phyloP scores from a whole-genome alignment of 225 moss, liverwort and hornwort genomes.

The Pseudisothecium myosuroides region DNA sequence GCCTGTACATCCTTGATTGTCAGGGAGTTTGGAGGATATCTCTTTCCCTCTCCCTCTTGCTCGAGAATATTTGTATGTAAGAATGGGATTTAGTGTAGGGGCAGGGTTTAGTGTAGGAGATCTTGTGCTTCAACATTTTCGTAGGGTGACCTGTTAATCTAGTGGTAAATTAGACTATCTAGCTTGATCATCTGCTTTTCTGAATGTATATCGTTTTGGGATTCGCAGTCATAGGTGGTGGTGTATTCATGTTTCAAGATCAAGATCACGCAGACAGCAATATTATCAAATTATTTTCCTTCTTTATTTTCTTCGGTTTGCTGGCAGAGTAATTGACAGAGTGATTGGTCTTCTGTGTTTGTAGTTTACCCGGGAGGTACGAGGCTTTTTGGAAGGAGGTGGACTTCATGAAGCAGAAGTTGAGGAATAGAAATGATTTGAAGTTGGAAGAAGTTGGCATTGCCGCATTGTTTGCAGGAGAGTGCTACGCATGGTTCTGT shows the following conservation, averaged over 20 bases:
- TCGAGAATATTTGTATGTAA: background rate
- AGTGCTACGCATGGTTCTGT: conserved; percentile 97
- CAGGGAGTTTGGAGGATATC: background rate
- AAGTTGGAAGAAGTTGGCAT: conserved; percentile 85
- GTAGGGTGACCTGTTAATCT: background rate
- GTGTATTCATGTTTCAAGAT: background rate
- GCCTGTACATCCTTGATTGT: background rate
- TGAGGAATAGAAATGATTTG: conserved; percentile 54
- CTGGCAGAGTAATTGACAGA: background rate
- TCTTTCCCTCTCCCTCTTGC: background rate
- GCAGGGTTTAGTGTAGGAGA: background rate
- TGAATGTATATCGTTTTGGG: background rate
- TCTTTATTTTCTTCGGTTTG: background rate
- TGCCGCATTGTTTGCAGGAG: conserved; percentile 71
- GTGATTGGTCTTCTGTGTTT: background rate
- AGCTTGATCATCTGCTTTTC: background rate
- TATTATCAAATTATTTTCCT: background rate
- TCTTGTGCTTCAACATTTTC: background rate
- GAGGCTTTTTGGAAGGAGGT: conserved; percentile 92
- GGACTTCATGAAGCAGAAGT: conserved; percentile 75
- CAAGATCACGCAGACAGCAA: background rate
- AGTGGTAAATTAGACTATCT: background rate
- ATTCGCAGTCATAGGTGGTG: background rate
- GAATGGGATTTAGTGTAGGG: background rate
- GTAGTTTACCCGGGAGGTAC: conserved; percentile 91